phyloP scores from a whole-genome alignment of 768 basidiomycete species.

The Hericium erinaceus region DNA sequence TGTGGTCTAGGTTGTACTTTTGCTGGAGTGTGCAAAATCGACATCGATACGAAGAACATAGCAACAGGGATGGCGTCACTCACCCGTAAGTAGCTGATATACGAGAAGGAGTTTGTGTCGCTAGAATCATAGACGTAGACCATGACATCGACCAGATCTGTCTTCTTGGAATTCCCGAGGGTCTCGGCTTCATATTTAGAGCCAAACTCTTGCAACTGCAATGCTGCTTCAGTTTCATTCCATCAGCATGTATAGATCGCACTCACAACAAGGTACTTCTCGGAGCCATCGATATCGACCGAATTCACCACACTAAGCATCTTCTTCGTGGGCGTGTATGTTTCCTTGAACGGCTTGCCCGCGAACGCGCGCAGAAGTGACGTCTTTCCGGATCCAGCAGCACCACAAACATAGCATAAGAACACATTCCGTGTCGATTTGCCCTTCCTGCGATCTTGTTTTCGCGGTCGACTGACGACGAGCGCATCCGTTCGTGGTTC shows the following conservation, averaged over 20 bases:
- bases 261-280: conserved; percentile 94
- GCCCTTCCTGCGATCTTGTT: conserved; percentile 76
- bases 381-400: conserved; percentile 94
- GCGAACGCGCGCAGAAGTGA: conserved; percentile 78
- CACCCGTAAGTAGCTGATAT: conserved; percentile 93
- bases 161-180: conserved; percentile 82
- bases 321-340: conserved; percentile 85
- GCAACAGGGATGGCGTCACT: conserved; percentile 17
- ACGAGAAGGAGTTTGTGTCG: conserved; percentile 97
- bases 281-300: conserved; percentile 88
- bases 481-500: conserved; percentile 77
- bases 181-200: conserved; percentile 91
- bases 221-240: neutral
- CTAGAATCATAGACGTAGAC: conserved; percentile 96
- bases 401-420: conserved; percentile 88
- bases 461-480: conserved; percentile 76
- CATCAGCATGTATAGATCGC: neutral
- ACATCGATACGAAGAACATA: neutral
- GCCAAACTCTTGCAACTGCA: conserved; percentile 94
- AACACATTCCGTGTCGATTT: conserved; percentile 90
- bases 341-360: conserved; percentile 63
- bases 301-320: conserved; percentile 89
- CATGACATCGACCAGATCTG: conserved; percentile 88
- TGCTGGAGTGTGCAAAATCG: conserved; percentile 44
- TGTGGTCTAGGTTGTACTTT: conserved; percentile 93